phyloP scores from a whole-genome alignment of 2,329 filamentous ascomycete species.

The Talaromyces sp. region DNA sequence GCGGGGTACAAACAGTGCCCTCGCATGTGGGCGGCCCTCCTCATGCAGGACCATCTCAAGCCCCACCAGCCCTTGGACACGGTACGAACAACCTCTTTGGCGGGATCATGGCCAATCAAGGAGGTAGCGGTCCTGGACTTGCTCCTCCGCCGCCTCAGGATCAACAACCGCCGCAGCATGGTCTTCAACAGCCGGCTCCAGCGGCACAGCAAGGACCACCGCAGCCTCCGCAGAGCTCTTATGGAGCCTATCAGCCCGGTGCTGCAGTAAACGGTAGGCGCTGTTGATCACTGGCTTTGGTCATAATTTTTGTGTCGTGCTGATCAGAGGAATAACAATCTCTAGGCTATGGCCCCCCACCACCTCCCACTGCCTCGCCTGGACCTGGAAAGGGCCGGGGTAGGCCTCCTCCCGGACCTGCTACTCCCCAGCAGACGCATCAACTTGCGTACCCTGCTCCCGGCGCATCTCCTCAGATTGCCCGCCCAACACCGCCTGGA shows the following conservation, averaged over 20 bases:
- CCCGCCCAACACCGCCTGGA: constrained; percentile 69
- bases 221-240: constrained; percentile 64
- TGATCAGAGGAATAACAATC: constrained; percentile 20
- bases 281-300: constrained; percentile 16
- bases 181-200: constrained; percentile 54
- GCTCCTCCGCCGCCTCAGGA: constrained; percentile 68
- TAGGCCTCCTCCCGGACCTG: constrained; percentile 60
- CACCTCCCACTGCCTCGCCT: constrained; percentile 79
- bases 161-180: constrained; percentile 55
- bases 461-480: constrained; percentile 77
- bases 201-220: constrained; percentile 57
- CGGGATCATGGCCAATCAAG: constrained; percentile 88
- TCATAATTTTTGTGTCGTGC: constrained; percentile 7
- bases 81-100: constrained; percentile 88
- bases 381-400: constrained; percentile 72
- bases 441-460: constrained; percentile 80
- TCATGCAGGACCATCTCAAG: constrained; percentile 75
- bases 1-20: constrained; percentile 58
- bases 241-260: constrained; percentile 64
- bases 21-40: constrained; percentile 68
- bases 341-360: constrained; percentile 71
- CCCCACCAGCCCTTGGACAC: constrained; percentile 79
- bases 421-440: constrained; percentile 87
- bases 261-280: constrained; percentile 57
- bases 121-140: constrained; percentile 77